Conservation (phyloP, 805 yeast species). For the Saturnispora sanitii region DNA sequence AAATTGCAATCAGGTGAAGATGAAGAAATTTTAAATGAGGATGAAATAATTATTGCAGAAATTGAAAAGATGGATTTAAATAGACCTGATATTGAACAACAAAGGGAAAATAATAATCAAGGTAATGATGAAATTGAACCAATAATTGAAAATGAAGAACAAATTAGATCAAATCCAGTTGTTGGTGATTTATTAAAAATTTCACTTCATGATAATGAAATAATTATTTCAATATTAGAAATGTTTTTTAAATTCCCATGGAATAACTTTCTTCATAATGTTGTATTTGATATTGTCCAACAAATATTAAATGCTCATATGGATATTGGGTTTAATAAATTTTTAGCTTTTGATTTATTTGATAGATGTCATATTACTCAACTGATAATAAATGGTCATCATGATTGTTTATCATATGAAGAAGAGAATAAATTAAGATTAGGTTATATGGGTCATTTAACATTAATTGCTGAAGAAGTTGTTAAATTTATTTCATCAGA, state of each 20-base stretch:
- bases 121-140: slow-evolving; percentile 12
- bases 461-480: slow-evolving; percentile 48
- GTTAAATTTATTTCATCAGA: slow-evolving; percentile 55
- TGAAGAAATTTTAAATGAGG: slow-evolving; percentile 22
- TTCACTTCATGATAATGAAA: slow-evolving; percentile 63
- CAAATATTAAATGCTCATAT: slow-evolving; percentile 75
- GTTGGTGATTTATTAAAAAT: slow-evolving; percentile 86
- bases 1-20: slow-evolving; percentile 13
- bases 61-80: slow-evolving; percentile 24
- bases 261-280: slow-evolving; percentile 96
- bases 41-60: slow-evolving; percentile 27
- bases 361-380: slow-evolving; percentile 44
- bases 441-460: slow-evolving; percentile 53
- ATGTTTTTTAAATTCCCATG: slow-evolving; percentile 84
- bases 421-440: slow-evolving; percentile 43
- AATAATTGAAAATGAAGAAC: slow-evolving; percentile 17
- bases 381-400: slow-evolving; percentile 51
- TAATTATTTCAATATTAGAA: slow-evolving; percentile 55
- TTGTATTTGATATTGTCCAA: slow-evolving; percentile 89
- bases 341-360: slow-evolving; percentile 29
- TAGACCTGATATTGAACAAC: slow-evolving; percentile 18
- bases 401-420: slow-evolving; percentile 41
- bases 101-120: neutral
- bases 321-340: slow-evolving; percentile 34
- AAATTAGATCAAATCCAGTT: slow-evolving; percentile 49